Conservation (phyloP, 1,284 basidiomycete genomes). For the Erythrobasidium hasegawianum region DNA sequence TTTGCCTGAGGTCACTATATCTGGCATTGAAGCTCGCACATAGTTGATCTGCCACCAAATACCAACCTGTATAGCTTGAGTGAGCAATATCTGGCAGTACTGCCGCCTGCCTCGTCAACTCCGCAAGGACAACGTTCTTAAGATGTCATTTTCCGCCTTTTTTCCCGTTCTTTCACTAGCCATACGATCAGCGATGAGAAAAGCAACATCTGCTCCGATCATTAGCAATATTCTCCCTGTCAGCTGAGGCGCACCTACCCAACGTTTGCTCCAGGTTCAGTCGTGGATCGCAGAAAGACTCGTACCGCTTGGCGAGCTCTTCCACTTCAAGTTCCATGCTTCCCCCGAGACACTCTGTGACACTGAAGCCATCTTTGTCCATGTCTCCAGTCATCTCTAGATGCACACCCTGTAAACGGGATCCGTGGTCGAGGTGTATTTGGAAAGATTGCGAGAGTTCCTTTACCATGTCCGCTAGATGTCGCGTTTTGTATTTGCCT, state of each 20-base stretch:
- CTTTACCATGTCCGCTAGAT: slow-evolving; percentile 84
- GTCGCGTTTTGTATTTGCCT: slow-evolving; percentile 68
- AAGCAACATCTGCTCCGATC: background rate
- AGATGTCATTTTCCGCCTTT: background rate
- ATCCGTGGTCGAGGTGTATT: slow-evolving; percentile 68
- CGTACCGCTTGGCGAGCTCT: slow-evolving; percentile 55
- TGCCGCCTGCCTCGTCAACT: too few relatives aligned
- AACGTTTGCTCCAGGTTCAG: slow-evolving; percentile 6
- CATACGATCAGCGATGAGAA: background rate
- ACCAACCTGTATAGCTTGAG: too few relatives aligned
- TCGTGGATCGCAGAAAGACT: slow-evolving; percentile 53
- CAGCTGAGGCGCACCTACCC: too few relatives aligned
- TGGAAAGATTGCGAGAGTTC: slow-evolving; percentile 78
- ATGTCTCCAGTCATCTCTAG: slow-evolving; percentile 95
- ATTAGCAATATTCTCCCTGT: too few relatives aligned
- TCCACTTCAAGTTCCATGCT: slow-evolving; percentile 57
- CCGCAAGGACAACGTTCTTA: background rate
- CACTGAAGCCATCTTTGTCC: slow-evolving; percentile 85
- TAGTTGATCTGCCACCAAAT: too few relatives aligned
- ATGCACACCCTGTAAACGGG: slow-evolving; percentile 83
- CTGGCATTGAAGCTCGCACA: too few relatives aligned
- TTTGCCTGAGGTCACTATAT: too few relatives aligned
- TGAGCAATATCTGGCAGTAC: too few relatives aligned
- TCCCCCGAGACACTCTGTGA: slow-evolving; percentile 61
- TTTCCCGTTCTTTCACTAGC: background rate